Conservation (phyloP, 352 stramenopile genomes). For the Phytopythium delawarense region DNA sequence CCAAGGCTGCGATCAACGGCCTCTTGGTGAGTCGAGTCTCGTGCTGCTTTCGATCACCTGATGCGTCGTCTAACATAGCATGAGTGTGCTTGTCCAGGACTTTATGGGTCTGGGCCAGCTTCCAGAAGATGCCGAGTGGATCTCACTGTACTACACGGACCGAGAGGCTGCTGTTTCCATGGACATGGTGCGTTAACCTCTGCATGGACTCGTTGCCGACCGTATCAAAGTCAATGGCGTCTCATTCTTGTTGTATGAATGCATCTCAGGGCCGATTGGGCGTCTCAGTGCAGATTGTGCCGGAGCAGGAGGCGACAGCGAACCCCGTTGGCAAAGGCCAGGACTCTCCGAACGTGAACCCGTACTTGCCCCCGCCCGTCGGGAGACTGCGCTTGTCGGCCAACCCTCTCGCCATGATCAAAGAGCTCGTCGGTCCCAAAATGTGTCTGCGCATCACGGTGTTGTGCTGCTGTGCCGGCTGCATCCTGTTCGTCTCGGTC, state of each 20-base stretch:
- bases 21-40: constrained; percentile 26
- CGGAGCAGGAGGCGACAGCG: constrained; percentile 68
- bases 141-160: constrained; percentile 75
- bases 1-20: constrained; percentile 51
- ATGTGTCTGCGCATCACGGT: constrained; percentile 51
- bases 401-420: constrained; percentile 82
- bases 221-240: background rate
- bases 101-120: constrained; percentile 75
- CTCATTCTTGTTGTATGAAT: constrained; percentile 3
- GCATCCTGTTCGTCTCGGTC: constrained; percentile 51
- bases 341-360: constrained; percentile 87
- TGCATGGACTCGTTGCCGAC: background rate
- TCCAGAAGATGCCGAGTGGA: constrained; percentile 69
- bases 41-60: background rate
- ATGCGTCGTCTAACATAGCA: background rate
- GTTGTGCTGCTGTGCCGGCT: constrained; percentile 51
- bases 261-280: constrained; percentile 40
- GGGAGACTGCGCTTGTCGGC: constrained; percentile 77
- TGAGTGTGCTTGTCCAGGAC: constrained; percentile 24
- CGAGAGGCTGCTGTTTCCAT: constrained; percentile 57
- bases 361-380: constrained; percentile 84
- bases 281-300: constrained; percentile 77
- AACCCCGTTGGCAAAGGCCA: constrained; percentile 79
- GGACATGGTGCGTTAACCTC: constrained; percentile 36
- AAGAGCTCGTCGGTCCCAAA: constrained; percentile 60